Evolutionary conservation across 2,329 filamentous ascomycete species (phyloP).

Genomic region (Botryotinia calthae): DNA sequence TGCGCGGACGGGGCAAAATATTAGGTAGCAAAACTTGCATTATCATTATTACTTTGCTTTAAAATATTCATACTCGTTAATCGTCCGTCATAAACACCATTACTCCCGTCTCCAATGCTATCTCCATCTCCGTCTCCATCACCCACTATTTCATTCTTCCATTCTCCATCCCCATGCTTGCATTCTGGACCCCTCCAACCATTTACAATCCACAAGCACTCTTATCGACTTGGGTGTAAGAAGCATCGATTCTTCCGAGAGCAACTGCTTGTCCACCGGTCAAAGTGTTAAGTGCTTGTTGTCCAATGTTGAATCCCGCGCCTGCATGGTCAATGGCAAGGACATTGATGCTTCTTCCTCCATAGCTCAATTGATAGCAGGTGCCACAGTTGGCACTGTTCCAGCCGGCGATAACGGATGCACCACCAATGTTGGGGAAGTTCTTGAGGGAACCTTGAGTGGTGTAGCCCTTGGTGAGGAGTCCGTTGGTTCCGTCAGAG

Average conservation of each 20-base stretch:
- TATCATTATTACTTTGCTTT: background rate
- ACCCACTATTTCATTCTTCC: background rate
- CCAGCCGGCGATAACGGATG: conserved; percentile 52
- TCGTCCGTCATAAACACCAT: background rate
- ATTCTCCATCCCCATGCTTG: background rate
- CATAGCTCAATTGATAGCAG: conserved; percentile 56
- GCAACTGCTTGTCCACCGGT: conserved; percentile 50
- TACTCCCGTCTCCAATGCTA: background rate
- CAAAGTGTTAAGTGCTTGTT: conserved; percentile 54
- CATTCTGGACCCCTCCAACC: background rate
- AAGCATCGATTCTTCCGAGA: conserved; percentile 54
- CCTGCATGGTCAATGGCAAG: conserved; percentile 54
- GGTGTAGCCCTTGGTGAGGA: conserved; percentile 54
- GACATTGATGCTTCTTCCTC: conserved; percentile 51
- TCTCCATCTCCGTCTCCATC: background rate
- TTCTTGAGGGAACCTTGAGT: conserved; percentile 50
- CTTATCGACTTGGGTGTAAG: conserved; percentile 44
- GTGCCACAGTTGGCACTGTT: conserved; percentile 55
- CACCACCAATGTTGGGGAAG: conserved; percentile 57
- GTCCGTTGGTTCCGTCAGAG: conserved; percentile 65
- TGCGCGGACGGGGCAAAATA: too few species aligned
- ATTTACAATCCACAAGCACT: conserved; percentile 45
- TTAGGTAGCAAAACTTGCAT: background rate
- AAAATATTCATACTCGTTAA: background rate
- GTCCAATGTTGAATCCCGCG: conserved; percentile 55